These are phyloP conservation scores for sweet orange (Citrus sinensis) DNA, from an alignment of 345 rosid species.

Conservation along the genomic window DNA sequence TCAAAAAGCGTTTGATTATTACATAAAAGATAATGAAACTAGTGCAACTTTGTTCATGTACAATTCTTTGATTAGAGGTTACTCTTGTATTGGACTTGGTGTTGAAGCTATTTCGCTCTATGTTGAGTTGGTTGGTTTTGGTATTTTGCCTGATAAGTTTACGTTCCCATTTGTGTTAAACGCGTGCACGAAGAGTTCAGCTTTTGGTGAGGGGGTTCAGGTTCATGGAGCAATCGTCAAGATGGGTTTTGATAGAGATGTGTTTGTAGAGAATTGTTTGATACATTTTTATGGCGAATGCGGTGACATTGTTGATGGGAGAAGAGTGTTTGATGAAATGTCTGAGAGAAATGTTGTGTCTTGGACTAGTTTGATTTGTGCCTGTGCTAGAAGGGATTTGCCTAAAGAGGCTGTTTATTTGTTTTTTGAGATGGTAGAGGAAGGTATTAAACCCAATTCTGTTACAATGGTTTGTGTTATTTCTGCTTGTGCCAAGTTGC, in stretches of 20 bases:
- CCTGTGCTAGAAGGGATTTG: constrained; percentile 40
- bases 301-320: constrained; percentile 39
- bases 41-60: constrained; percentile 41
- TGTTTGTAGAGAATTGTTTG: constrained; percentile 54
- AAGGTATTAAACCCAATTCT: constrained; percentile 42
- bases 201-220: constrained; percentile 42
- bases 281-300: constrained; percentile 57
- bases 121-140: constrained; percentile 33
- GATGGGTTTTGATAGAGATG: constrained; percentile 42
- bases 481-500: constrained; percentile 63
- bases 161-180: constrained; percentile 60
- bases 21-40: constrained; percentile 23
- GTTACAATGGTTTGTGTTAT: constrained; percentile 58
- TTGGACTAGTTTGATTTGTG: constrained; percentile 75
- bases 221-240: constrained; percentile 47
- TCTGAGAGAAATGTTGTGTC: constrained; percentile 55
- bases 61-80: constrained; percentile 60
- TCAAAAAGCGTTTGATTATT: constrained; percentile 36
- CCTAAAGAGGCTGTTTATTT: constrained; percentile 51
- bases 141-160: constrained; percentile 50
- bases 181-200: constrained; percentile 47
- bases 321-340: constrained; percentile 63
- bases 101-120: constrained; percentile 39
- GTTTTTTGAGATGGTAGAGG: constrained; percentile 52
- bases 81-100: constrained; percentile 39